phyloP scores from a whole-genome alignment of 2,329 filamentous ascomycete species.

The Sarocladium strictum region DNA sequence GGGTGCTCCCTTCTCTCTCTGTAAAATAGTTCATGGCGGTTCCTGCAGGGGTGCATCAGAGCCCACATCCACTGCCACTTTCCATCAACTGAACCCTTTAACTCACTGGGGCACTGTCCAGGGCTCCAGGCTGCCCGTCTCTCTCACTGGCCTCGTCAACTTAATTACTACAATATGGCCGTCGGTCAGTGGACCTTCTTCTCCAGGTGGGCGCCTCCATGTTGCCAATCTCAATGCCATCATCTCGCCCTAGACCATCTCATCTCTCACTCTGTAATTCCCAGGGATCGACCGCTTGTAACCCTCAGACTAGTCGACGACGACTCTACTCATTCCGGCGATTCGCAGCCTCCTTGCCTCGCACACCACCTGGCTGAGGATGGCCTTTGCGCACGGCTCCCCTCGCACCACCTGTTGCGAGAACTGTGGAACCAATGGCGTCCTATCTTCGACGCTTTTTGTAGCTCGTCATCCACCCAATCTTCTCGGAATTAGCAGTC shows the following conservation, averaged over 20 bases:
- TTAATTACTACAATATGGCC: no score
- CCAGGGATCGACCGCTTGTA: neutral
- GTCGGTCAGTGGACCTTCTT: neutral
- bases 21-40: neutral
- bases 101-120: no score
- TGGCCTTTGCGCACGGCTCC: neutral
- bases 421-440: neutral
- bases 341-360: neutral
- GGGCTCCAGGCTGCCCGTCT: no score
- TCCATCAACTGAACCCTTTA: no score
- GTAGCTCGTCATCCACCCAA: neutral
- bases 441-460: neutral
- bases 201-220: neutral
- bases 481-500: neutral
- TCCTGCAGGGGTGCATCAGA: neutral
- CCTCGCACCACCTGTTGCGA: neutral
- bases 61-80: neutral
- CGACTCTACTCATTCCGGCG: neutral
- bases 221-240: constrained; percentile 6
- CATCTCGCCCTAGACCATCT: neutral
- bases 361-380: neutral
- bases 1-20: neutral
- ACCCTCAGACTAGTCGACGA: no score
- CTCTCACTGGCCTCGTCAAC: no score
- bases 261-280: neutral